A percentile compares a stretch with the other conserved stretches of the same genome.
These are phyloP conservation scores for Cytospora chrysosperma DNA, from an alignment of 2,329 filamentous ascomycete genomes.

Conservation along the genomic window DNA sequence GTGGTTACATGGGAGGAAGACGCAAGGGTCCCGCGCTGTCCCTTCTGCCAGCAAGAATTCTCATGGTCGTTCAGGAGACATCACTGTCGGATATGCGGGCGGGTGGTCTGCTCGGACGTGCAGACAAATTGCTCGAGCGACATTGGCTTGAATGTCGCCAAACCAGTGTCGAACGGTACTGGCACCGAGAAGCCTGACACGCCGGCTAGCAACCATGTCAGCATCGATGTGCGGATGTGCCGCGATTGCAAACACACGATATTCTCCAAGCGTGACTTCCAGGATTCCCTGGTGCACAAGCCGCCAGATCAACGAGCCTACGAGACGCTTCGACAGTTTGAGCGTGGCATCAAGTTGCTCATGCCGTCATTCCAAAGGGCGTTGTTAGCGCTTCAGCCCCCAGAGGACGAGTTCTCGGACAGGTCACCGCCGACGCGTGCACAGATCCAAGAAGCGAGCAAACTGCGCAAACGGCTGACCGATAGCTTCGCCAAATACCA, in stretches of 20 bases:
- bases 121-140: constrained; percentile 82
- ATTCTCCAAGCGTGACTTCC: constrained; percentile 72
- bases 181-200: constrained; percentile 44
- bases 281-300: constrained; percentile 63
- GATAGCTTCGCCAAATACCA: constrained; percentile 91
- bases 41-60: constrained; percentile 96
- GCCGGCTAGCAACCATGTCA: constrained; percentile 49
- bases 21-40: constrained; percentile 73
- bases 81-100: constrained; percentile 90
- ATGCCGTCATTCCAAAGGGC: constrained; percentile 82
- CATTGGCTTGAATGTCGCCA: constrained; percentile 71
- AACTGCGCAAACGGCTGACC: constrained; percentile 84
- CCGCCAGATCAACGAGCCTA: constrained; percentile 78
- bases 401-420: constrained; percentile 37
- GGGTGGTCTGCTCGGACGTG: constrained; percentile 87
- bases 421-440: constrained; percentile 52
- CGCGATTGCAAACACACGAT: constrained; percentile 72
- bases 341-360: constrained; percentile 78
- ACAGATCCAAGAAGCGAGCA: constrained; percentile 81
- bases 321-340: constrained; percentile 80
- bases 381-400: constrained; percentile 66
- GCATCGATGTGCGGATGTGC: constrained; percentile 86
- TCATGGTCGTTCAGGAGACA: constrained; percentile 90
- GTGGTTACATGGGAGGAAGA: constrained; percentile 97
- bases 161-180: constrained; percentile 23